A percentile compares a stretch with the other conserved stretches of the same genome.
Evolutionary conservation across 495 filamentous ascomycete species (phyloP).

Genomic region (Xylaria grammica): DNA sequence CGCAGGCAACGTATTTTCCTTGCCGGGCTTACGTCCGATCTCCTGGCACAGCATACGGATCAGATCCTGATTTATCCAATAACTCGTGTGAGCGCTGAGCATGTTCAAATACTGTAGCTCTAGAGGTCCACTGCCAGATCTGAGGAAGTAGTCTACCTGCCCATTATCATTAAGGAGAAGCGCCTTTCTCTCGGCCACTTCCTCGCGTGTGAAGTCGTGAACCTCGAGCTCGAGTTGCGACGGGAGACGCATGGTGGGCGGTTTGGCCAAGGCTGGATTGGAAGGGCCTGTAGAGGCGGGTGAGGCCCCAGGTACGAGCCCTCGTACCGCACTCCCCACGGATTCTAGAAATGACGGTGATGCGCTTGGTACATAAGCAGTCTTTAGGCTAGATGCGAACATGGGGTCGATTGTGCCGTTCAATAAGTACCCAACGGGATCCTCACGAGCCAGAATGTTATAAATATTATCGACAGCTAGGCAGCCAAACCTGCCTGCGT

Average conservation of each 20-base stretch:
- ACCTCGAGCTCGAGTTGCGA: constrained; percentile 93
- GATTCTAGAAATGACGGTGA: constrained; percentile 69
- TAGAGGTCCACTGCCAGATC: constrained; percentile 77
- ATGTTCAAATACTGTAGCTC: constrained; percentile 98
- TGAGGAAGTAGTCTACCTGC: constrained; percentile 88
- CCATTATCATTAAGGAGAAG: constrained; percentile 92
- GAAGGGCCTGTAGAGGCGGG: constrained; percentile 26
- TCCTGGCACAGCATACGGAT: constrained; percentile 86
- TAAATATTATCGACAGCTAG: constrained; percentile 95
- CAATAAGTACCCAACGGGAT: constrained; percentile 85
- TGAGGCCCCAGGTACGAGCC: constrained; percentile 43
- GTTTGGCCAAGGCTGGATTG: constrained; percentile 37
- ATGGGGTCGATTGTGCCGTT: constrained; percentile 86
- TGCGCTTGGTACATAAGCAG: constrained; percentile 76
- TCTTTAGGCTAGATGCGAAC: constrained; percentile 77
- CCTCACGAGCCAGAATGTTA: constrained; percentile 76
- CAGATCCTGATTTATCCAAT: constrained; percentile 88
- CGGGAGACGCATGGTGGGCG: constrained; percentile 67
- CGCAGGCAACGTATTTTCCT: constrained; percentile 63
- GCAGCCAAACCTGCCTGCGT: constrained; percentile 82
- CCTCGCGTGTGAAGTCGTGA: constrained; percentile 91
- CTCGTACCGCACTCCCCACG: constrained; percentile 67
- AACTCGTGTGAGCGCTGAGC: constrained; percentile 94
- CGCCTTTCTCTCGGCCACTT: constrained; percentile 88
- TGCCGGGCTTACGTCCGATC: constrained; percentile 76